Evolutionary conservation across 2,329 filamentous ascomycete species (phyloP).

Genomic region (Beauveria caledonica): DNA sequence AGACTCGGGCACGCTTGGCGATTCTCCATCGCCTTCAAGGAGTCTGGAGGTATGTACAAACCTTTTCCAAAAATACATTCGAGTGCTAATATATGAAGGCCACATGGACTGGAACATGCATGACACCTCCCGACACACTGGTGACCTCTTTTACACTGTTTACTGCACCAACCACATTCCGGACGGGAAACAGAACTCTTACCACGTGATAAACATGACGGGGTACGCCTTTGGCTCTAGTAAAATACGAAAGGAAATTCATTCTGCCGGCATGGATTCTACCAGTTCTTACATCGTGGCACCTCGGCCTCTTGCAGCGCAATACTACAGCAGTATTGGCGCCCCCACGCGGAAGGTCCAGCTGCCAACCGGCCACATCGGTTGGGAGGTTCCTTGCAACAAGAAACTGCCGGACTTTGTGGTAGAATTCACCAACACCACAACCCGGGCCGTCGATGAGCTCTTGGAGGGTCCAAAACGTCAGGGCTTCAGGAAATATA

Average conservation of each 20-base stretch:
- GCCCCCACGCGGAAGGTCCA: too few relatives aligned
- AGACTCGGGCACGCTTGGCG: neutral
- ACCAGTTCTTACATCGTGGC: neutral
- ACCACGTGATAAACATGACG: neutral
- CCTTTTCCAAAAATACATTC: neutral
- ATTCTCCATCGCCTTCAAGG: neutral
- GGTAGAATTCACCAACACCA: neutral
- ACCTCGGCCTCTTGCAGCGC: neutral
- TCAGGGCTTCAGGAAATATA: neutral
- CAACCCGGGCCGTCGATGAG: neutral
- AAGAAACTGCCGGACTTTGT: neutral
- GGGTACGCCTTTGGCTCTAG: neutral
- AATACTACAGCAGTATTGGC: neutral
- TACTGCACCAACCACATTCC: neutral
- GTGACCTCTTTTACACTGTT: neutral
- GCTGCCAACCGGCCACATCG: neutral
- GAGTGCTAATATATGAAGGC: neutral
- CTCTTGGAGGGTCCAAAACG: neutral
- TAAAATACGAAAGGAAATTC: neutral
- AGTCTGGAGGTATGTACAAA: neutral
- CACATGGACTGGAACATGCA: neutral
- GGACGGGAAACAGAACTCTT: neutral
- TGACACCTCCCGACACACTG: neutral
- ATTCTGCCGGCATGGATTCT: neutral
- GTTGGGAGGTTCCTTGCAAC: neutral